Base-by-base conservation (phyloP, 768 basidiomycete species). In the Podaxis sp. region DNA sequence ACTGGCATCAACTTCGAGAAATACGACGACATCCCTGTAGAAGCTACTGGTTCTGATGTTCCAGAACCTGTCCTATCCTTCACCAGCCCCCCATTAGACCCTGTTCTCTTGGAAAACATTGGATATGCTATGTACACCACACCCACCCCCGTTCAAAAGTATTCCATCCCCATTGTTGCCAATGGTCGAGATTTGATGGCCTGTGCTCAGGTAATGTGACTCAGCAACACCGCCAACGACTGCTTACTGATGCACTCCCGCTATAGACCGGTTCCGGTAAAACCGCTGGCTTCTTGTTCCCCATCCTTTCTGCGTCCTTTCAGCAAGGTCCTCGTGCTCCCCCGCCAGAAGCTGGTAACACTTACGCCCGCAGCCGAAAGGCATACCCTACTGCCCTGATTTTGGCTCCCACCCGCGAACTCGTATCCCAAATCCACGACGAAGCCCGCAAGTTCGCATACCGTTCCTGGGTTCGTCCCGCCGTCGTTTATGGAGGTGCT, bases 1-100 rank as follows among this genome's bases (percentile, higher is more conserved):
- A 96, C 96, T 49, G 97, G 97, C 66, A 98, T 99, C 80, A 99
- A 99, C 80, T 99, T 99, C 72, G 97, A 99, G 80, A 97, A 97
- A 77, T 99, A 98, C 71, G 97, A 97, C 76, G 96, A 98, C 74
- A 99, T 99, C 72, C 97, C 97, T 66, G 96, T 99, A 68, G 97
- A 98, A 78, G 96, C 96, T 38, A 98, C 96, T 54, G 97, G 97
- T 68, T 88, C 89, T 64, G 92, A 90, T 69, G 96, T 98, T n/a
- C 97, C 97, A 64, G 96, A 98, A 46, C 95, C 97, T 50, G 86
- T 98, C 70, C 84, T 75, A 66, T 83, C 86, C 43, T 99, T 99
- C 79, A 90, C 90, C 63, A 85, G 81, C 70, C 90, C 95, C 51
- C 96, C 94, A 65, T 80, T 99, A 70, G 95, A 99, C 76, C 85